Conservation (phyloP, 768 basidiomycete species). For the Suillus luteus region DNA sequence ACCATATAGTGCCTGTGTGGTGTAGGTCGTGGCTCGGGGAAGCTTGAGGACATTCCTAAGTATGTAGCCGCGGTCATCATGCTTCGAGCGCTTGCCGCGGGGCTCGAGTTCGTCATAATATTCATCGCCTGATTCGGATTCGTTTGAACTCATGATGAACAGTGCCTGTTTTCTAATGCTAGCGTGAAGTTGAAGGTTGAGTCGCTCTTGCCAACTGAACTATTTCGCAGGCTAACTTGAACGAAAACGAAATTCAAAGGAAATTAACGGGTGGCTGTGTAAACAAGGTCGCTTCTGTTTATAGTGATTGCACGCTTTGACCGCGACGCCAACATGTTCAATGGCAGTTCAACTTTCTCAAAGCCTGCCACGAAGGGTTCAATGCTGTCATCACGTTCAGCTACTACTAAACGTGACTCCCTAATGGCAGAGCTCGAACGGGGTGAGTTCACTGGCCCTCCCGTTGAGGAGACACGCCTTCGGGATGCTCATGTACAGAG, state of each 20-base stretch:
- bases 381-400: slow-evolving; percentile 27
- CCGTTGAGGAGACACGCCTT: background rate
- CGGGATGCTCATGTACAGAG: slow-evolving; percentile 5
- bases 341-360: slow-evolving; percentile 6
- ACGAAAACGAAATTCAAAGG: background rate
- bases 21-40: slow-evolving; percentile 63
- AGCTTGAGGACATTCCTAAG: slow-evolving; percentile 51
- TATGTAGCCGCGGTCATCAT: slow-evolving; percentile 25
- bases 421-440: slow-evolving; percentile 68
- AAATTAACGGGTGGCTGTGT: slow-evolving; percentile 5
- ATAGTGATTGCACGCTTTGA: background rate
- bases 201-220: background rate
- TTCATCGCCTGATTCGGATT: slow-evolving; percentile 28
- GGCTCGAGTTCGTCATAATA: slow-evolving; percentile 17
- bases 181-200: background rate
- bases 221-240: background rate
- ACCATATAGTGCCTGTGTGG: slow-evolving; percentile 63
- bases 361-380: background rate
- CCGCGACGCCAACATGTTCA: background rate
- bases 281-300: slow-evolving; percentile 2
- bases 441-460: slow-evolving; percentile 38
- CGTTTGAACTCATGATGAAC: slow-evolving; percentile 19
- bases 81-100: slow-evolving; percentile 2
- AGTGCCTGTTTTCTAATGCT: background rate
- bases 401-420: slow-evolving; percentile 60